These are phyloP conservation scores for Triadica sebifera DNA, from an alignment of 345 rosid genomes.

Conservation along the genomic window DNA sequence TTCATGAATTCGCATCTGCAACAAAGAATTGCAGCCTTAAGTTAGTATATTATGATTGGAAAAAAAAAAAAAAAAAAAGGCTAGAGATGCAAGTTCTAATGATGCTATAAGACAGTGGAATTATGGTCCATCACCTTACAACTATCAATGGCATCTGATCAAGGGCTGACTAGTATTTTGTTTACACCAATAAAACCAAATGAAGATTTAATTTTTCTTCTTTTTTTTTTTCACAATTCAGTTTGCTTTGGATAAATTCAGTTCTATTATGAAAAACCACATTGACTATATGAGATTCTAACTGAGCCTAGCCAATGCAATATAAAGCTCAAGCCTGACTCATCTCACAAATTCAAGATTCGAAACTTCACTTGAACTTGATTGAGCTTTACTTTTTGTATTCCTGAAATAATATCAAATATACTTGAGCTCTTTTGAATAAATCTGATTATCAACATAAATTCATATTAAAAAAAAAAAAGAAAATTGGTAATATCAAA, in stretches of 20 bases:
- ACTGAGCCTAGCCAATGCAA: not conserved
- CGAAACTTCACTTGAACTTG: not conserved
- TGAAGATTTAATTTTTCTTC: not conserved
- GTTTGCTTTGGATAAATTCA: not conserved
- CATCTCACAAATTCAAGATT: not conserved
- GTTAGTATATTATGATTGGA: not conserved
- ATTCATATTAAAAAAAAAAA: too few relatives aligned
- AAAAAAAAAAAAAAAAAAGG: not conserved
- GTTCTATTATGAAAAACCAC: not conserved
- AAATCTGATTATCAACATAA: too few relatives aligned
- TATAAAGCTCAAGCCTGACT: not conserved
- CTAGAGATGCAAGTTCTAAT: not conserved
- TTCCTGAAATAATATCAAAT: too few relatives aligned
- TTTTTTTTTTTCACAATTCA: not conserved
- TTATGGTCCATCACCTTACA: not conserved
- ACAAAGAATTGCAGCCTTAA: constrained; percentile 12
- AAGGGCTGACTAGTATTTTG: not conserved
- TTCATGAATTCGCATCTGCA: constrained; percentile 66
- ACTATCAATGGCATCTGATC: not conserved
- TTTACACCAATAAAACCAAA: not conserved
- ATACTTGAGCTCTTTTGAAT: too few relatives aligned
- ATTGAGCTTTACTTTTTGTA: too few relatives aligned
- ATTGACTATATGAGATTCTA: not conserved
- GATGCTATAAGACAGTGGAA: not conserved
- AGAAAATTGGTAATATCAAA: too few relatives aligned